phyloP scores from a whole-genome alignment of 2,329 filamentous ascomycete species.

The Trichoderma sp. region DNA sequence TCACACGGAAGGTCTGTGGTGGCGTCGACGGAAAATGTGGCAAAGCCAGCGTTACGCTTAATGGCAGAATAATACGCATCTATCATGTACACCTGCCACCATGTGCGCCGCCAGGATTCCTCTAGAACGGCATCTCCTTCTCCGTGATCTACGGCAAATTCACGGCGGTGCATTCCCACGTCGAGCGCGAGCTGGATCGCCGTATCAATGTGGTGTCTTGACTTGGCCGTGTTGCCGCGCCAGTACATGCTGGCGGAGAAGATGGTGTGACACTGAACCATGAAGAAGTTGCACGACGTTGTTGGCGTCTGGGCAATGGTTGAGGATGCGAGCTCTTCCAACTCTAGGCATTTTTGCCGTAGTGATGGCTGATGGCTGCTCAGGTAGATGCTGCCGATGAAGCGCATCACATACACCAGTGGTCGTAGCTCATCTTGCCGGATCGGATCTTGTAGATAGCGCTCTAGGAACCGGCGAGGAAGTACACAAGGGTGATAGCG shows the following conservation, averaged over 20 bases:
- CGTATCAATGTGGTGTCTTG: slow-evolving; percentile 38
- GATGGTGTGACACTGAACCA: slow-evolving; percentile 40
- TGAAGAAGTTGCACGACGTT: slow-evolving; percentile 28
- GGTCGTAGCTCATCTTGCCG: slow-evolving; percentile 24
- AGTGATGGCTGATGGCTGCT: slow-evolving; percentile 18
- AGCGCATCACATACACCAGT: slow-evolving; percentile 33
- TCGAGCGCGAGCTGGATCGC: slow-evolving; percentile 61
- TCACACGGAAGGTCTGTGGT: slow-evolving; percentile 66
- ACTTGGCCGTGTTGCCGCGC: slow-evolving; percentile 29
- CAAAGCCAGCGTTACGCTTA: slow-evolving; percentile 31
- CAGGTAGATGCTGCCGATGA: slow-evolving; percentile 39
- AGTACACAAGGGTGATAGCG: slow-evolving; percentile 35
- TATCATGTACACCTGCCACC: slow-evolving; percentile 68
- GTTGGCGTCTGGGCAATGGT: neutral
- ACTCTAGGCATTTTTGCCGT: neutral
- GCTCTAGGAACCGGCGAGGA: slow-evolving; percentile 27
- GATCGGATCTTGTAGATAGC: slow-evolving; percentile 4
- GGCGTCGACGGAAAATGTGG: slow-evolving; percentile 43
- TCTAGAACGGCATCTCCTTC: slow-evolving; percentile 48
- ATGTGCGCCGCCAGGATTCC: slow-evolving; percentile 68
- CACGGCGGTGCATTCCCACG: slow-evolving; percentile 58
- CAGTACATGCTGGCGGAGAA: slow-evolving; percentile 42
- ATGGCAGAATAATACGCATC: slow-evolving; percentile 52
- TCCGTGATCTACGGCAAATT: slow-evolving; percentile 53
- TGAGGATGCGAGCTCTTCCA: slow-evolving; percentile 18